Base-by-base conservation (phyloP, 768 basidiomycete species). In the Collybiopsis luxurians region DNA sequence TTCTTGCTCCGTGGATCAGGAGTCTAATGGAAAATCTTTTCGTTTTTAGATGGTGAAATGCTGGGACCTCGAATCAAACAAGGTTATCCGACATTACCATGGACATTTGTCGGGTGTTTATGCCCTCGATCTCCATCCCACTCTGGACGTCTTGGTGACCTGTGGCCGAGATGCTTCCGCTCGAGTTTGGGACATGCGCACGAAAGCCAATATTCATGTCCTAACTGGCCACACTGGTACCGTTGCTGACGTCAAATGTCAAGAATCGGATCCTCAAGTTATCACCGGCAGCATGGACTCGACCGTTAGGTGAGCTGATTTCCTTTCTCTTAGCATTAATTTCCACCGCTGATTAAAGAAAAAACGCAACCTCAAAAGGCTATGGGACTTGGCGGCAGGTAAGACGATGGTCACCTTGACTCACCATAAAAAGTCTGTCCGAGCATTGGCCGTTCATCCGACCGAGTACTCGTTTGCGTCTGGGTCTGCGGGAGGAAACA, bases 21-120 rank as follows among this genome's bases (percentile, higher is more conserved):
- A 23, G 34, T 36, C 21, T 24, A 19, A 1, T 15, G 9, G 34
- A 12, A 5, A 21, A 21, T 1, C 24, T 21, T 23, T 23, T 45
- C 53, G 55, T 15, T 38, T 26, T 4, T 67, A 97, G 94, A 98
- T 98, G 97, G 97, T 99, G 34, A 98, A 98, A 76, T 98, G 97
- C 64, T 98, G 97, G 97, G 97, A 99, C 66, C 75, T 99, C 49
- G 97, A 99, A 71, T 89, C 91, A 26, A 99, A 99, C 79, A 99
- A 98, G 72, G 96, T 98, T 58, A 99, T 99, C 55, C 84, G 97
- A 19, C 95, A 98, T 72, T 98, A 99, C 67, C 97, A 99, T 68
- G 97, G 97, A 1, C 97, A 99, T 70, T 82, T 97, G 21, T 98
- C 95, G 0, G 97, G 97, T 43, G 95, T 99, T n/a, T 98, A 98